Conservation (phyloP, 345 rosid genomes). For the Aquilaria sinensis region DNA sequence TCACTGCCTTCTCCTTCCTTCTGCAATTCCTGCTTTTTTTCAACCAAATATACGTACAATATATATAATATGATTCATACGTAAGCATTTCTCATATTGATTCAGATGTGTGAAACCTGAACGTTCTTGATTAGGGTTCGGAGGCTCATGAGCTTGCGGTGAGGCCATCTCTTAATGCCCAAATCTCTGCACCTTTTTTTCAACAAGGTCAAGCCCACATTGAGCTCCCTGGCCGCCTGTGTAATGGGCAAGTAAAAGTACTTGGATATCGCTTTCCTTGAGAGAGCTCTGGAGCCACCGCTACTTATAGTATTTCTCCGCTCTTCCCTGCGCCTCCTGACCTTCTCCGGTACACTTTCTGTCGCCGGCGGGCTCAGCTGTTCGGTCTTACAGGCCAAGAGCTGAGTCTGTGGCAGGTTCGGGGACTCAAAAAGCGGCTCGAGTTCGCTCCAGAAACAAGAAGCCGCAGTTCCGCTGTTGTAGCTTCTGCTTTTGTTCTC, state of each 20-base stretch:
- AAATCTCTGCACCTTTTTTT: slow-evolving; percentile 66
- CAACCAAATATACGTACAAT: too few species aligned
- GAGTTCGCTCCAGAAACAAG: slow-evolving; percentile 5
- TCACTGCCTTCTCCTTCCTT: slow-evolving; percentile 21
- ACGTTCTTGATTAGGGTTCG: slow-evolving; percentile 37
- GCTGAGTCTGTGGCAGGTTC: slow-evolving; percentile 26
- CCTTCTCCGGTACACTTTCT: neutral
- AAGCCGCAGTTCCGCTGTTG: neutral
- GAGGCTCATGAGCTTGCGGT: slow-evolving; percentile 57
- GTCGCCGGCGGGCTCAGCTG: neutral
- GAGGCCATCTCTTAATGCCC: slow-evolving; percentile 63
- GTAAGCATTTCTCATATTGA: neutral
- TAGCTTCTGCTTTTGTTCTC: neutral
- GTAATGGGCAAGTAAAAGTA: slow-evolving; percentile 60
- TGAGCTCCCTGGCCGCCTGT: slow-evolving; percentile 57
- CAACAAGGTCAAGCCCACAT: slow-evolving; percentile 53
- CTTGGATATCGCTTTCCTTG: slow-evolving; percentile 28
- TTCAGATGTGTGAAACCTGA: slow-evolving; percentile 17
- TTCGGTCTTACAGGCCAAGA: slow-evolving; percentile 14
- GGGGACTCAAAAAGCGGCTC: slow-evolving; percentile 14
- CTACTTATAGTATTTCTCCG: slow-evolving; percentile 1
- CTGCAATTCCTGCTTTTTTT: slow-evolving; percentile 19
- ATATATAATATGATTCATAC: neutral
- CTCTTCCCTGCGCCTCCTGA: slow-evolving; percentile 15
- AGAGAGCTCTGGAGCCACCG: slow-evolving; percentile 15